These are phyloP conservation scores for Rhamnella rubrinervis DNA, from an alignment of 331 rosid genomes.

Conservation along the genomic window DNA sequence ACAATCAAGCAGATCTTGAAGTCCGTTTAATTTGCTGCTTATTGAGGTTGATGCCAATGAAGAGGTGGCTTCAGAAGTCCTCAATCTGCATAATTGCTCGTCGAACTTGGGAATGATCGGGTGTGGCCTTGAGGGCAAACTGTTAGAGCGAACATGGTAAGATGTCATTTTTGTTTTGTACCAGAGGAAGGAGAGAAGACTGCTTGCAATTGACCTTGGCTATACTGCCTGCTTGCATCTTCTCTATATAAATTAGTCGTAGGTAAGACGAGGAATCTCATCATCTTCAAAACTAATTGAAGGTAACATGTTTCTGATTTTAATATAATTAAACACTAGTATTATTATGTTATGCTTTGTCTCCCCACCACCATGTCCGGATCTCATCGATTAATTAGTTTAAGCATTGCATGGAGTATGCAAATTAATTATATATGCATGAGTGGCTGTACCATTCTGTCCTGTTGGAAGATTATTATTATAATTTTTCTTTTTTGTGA, in stretches of 20 bases:
- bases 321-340: background rate
- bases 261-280: conserved; percentile 29
- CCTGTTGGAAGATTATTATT: no score
- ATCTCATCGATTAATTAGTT: no score
- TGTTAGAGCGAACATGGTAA: conserved; percentile 41
- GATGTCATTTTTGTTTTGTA: conserved; percentile 24
- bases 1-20: conserved; percentile 16
- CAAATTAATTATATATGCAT: no score
- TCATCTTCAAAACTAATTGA: background rate
- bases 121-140: conserved; percentile 43
- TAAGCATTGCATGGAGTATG: no score
- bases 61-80: conserved; percentile 14
- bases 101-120: conserved; percentile 31
- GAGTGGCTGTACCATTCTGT: no score
- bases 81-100: conserved; percentile 28
- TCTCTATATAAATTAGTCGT: background rate
- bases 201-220: background rate
- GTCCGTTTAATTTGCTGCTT: conserved; percentile 16
- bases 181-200: conserved; percentile 8
- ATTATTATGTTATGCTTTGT: no score
- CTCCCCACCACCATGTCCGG: no score
- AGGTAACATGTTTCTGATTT: conserved; percentile 12
- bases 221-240: no score
- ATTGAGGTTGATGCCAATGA: conserved; percentile 34
- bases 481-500: no score